Evolutionary conservation across 805 yeast genomes (phyloP).

Genomic region (Yarrowia hollandica): DNA sequence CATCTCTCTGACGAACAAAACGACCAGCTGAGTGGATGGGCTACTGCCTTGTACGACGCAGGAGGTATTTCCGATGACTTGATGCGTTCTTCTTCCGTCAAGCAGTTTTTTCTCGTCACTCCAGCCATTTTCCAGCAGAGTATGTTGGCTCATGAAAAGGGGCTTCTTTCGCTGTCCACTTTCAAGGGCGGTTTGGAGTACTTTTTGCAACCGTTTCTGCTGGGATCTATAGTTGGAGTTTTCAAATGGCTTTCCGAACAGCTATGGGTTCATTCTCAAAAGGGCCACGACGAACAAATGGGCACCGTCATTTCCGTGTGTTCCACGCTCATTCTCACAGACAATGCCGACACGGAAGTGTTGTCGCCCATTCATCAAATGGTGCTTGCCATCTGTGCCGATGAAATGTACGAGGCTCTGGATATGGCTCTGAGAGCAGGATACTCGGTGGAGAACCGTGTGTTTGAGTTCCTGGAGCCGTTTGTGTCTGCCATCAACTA

Average conservation of each 20-base stretch:
- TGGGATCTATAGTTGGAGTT: slow-evolving; percentile 56
- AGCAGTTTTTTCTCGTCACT: slow-evolving; percentile 65
- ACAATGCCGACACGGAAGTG: slow-evolving; percentile 47
- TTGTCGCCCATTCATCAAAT: slow-evolving; percentile 48
- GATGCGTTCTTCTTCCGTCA: slow-evolving; percentile 62
- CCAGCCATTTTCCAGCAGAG: slow-evolving; percentile 77
- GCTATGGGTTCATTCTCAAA: slow-evolving; percentile 38
- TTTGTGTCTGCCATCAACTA: slow-evolving; percentile 26
- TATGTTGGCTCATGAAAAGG: slow-evolving; percentile 56
- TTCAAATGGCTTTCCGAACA: slow-evolving; percentile 52
- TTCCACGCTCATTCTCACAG: slow-evolving; percentile 47
- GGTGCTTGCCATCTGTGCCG: slow-evolving; percentile 41
- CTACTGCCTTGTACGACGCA: slow-evolving; percentile 73
- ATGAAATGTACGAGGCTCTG: slow-evolving; percentile 36
- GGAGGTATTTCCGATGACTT: slow-evolving; percentile 85
- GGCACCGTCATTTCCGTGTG: slow-evolving; percentile 42
- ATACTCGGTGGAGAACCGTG: slow-evolving; percentile 29
- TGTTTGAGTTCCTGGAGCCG: slow-evolving; percentile 32
- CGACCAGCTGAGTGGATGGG: slow-evolving; percentile 64
- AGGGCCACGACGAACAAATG: slow-evolving; percentile 30
- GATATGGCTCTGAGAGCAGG: slow-evolving; percentile 29
- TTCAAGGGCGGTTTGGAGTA: slow-evolving; percentile 81
- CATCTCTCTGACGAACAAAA: slow-evolving; percentile 35
- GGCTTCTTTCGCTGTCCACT: slow-evolving; percentile 57
- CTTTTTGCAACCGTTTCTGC: slow-evolving; percentile 75